Evolutionary conservation across 1,139 yeast species (phyloP).

Genomic region (Yamadazyma sp.): DNA sequence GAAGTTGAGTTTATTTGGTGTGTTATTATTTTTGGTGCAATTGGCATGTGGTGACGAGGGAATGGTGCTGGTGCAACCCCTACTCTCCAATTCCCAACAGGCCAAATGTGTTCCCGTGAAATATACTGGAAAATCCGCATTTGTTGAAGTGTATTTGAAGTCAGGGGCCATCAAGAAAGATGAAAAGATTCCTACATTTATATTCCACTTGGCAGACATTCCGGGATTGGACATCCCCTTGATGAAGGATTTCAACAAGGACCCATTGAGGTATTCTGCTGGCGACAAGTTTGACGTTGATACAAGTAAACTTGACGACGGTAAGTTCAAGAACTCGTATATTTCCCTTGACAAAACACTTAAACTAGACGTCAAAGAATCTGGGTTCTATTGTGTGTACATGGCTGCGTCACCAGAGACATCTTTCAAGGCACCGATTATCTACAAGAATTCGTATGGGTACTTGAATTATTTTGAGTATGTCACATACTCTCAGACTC

Average conservation of each 20-base stretch:
- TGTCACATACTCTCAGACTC: slow-evolving; percentile 20
- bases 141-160: slow-evolving; percentile 7
- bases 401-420: slow-evolving; percentile 24
- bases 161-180: slow-evolving; percentile 8
- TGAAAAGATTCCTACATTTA: slow-evolving; percentile 22
- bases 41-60: background rate
- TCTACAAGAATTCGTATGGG: slow-evolving; percentile 28
- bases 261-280: slow-evolving; percentile 7
- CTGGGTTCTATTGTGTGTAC: slow-evolving; percentile 38
- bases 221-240: slow-evolving; percentile 23
- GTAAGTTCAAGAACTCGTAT: slow-evolving; percentile 7
- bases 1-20: background rate
- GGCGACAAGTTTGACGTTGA: slow-evolving; percentile 15
- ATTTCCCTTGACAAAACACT: slow-evolving; percentile 8
- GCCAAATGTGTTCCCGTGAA: slow-evolving; percentile 8
- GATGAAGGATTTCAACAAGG: slow-evolving; percentile 13
- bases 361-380: slow-evolving; percentile 18
- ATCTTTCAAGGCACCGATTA: slow-evolving; percentile 18
- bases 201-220: slow-evolving; percentile 27
- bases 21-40: background rate
- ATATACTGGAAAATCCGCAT: slow-evolving; percentile 4
- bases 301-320: background rate
- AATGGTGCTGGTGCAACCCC: background rate
- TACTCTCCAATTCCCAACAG: slow-evolving; percentile 3
- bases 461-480: slow-evolving; percentile 23